Conservation (phyloP, 2,329 filamentous ascomycete species). For the Fusarium sp. region DNA sequence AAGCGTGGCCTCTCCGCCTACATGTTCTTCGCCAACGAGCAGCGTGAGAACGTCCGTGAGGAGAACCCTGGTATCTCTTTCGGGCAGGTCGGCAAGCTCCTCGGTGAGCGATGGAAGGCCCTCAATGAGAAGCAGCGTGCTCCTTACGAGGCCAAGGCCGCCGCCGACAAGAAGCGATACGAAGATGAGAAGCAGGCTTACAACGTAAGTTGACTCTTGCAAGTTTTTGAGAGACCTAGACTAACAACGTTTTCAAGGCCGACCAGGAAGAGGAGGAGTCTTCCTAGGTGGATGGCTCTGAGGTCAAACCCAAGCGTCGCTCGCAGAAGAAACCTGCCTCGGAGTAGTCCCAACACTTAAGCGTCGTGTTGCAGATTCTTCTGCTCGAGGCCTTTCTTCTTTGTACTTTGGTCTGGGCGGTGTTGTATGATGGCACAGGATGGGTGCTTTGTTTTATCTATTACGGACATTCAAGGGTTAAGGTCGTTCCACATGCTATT, state of each 20-base stretch:
- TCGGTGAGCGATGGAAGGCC: conserved; percentile 99
- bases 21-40: conserved; percentile 99
- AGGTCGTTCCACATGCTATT: conserved; percentile 53
- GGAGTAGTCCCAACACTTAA: conserved; percentile 26
- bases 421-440: conserved; percentile 61
- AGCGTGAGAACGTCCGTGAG: conserved; percentile 97
- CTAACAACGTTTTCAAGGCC: conserved; percentile 62
- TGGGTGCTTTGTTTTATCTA: conserved; percentile 57
- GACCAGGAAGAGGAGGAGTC: conserved; percentile 73
- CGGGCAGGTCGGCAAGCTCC: conserved; percentile 98
- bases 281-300: conserved; percentile 49
- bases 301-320: conserved; percentile 28
- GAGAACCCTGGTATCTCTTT: conserved; percentile 99
- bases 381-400: conserved; percentile 45
- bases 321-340: conserved; percentile 27
- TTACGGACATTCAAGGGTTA: conserved; percentile 54
- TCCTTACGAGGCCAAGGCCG: conserved; percentile 97
- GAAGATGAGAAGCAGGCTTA: conserved; percentile 98
- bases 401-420: conserved; percentile 58
- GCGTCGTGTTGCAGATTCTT: conserved; percentile 31
- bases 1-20: conserved; percentile 99
- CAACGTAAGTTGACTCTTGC: conserved; percentile 72
- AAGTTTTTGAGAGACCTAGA: conserved; percentile 20
- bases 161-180: conserved; percentile 98
- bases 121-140: conserved; percentile 92